Evolutionary conservation across 2,329 filamentous ascomycete genomes (phyloP).

Genomic region (Penicillium aurantiogriseum): DNA sequence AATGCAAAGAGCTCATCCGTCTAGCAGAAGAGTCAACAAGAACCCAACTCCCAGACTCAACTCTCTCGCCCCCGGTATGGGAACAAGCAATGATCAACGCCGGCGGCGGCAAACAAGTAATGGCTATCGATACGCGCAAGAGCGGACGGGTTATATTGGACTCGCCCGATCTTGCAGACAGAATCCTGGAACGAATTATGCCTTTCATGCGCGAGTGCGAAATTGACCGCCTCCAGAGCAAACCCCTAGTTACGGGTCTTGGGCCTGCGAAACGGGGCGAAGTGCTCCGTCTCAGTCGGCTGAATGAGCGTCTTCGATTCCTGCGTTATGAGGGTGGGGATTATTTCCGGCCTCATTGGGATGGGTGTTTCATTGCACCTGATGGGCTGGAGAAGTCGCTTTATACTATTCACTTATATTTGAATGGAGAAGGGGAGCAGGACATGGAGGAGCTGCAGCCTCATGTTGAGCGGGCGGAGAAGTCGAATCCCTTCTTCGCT

Average conservation of each 20-base stretch:
- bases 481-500: neutral
- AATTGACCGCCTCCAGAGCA: conserved; percentile 39
- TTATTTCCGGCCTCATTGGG: conserved; percentile 71
- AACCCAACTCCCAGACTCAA: conserved; percentile 7
- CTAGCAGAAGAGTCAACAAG: conserved; percentile 49
- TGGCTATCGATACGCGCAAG: conserved; percentile 60
- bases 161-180: conserved; percentile 58
- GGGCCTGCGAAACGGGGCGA: conserved; percentile 45
- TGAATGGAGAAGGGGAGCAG: conserved; percentile 48
- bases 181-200: conserved; percentile 60
- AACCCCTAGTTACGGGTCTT: conserved; percentile 46
- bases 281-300: conserved; percentile 37
- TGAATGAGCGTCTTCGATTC: conserved; percentile 75
- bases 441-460: conserved; percentile 29
- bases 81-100: conserved; percentile 66
- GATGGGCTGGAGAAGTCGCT: conserved; percentile 52
- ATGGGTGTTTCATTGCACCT: conserved; percentile 61
- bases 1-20: conserved; percentile 60
- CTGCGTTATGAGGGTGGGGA: conserved; percentile 69
- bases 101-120: conserved; percentile 60
- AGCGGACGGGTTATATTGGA: conserved; percentile 80
- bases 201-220: conserved; percentile 50
- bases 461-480: conserved; percentile 20
- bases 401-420: conserved; percentile 58
- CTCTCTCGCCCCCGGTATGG: conserved; percentile 52